Percentiles rank a stretch among this genome's conserved stretches.
Evolutionary conservation across 2,329 filamentous ascomycete species (phyloP).

Genomic region (Lachnellula cervina): DNA sequence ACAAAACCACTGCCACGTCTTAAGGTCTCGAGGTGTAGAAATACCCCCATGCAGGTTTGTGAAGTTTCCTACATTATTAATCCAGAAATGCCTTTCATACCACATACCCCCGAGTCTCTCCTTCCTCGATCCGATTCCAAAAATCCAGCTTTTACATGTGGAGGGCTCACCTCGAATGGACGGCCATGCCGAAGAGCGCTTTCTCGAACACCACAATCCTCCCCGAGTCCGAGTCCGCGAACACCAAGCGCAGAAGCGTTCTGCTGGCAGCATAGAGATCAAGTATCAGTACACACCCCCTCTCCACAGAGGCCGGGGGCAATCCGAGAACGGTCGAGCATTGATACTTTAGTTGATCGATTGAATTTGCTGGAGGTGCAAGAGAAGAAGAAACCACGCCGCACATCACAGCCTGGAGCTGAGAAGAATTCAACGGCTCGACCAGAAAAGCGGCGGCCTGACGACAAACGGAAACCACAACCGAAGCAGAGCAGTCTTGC

Average conservation of each 20-base stretch:
- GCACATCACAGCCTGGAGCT: constrained; percentile 24
- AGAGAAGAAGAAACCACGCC: constrained; percentile 33
- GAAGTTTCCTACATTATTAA: constrained; percentile 6
- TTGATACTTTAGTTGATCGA: constrained; percentile 81
- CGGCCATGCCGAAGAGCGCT: constrained; percentile 75
- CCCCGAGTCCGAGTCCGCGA: constrained; percentile 24
- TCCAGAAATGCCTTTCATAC: constrained; percentile 56
- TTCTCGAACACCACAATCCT: constrained; percentile 36
- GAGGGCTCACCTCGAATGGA: constrained; percentile 79
- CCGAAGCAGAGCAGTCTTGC: constrained; percentile 19
- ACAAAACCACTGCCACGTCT: constrained; percentile 15
- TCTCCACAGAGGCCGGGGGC: constrained; percentile 36
- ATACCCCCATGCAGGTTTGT: constrained; percentile 16
- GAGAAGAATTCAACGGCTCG: constrained; percentile 9
- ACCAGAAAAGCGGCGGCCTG: neutral
- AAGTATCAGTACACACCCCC: constrained; percentile 47
- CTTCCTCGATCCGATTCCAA: constrained; percentile 79
- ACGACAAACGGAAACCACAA: constrained; percentile 8
- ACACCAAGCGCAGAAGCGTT: constrained; percentile 43
- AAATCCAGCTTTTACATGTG: constrained; percentile 78
- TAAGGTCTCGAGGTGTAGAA: constrained; percentile 5
- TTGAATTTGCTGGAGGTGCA: constrained; percentile 67
- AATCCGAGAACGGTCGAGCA: constrained; percentile 63
- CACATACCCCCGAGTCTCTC: constrained; percentile 74
- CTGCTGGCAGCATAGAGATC: constrained; percentile 95